Conservation (phyloP, 2,329 filamentous ascomycete species). For the Aureobasidium leucospermi region DNA sequence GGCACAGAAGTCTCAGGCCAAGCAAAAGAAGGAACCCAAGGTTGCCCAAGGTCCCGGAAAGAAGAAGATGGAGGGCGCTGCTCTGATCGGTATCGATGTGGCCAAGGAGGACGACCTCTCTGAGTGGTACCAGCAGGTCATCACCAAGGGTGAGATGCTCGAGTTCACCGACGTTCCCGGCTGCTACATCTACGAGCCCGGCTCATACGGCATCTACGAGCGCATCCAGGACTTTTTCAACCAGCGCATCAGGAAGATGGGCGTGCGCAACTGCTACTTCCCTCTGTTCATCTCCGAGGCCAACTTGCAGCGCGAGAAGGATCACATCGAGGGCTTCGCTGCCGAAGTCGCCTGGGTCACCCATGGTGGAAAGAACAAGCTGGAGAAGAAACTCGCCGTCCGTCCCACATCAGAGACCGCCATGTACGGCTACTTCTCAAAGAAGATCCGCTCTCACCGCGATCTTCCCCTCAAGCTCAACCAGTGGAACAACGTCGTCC, state of each 20-base stretch:
- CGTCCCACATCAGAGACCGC: constrained; percentile 67
- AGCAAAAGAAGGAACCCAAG: constrained; percentile 18
- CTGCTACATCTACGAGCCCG: constrained; percentile 83
- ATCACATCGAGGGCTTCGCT: constrained; percentile 97
- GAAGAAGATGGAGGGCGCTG: constrained; percentile 49
- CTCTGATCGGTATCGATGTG: constrained; percentile 79
- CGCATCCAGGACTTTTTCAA: constrained; percentile 54
- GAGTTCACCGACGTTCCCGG: constrained; percentile 98
- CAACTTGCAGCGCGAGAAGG: constrained; percentile 80
- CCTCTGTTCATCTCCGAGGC: constrained; percentile 92
- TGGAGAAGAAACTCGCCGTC: constrained; percentile 71
- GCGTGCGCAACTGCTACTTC: constrained; percentile 93
- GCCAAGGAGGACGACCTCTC: constrained; percentile 81
- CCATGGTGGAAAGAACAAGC: constrained; percentile 81
- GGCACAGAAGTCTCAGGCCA: constrained; percentile 21
- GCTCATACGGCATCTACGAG: constrained; percentile 62
- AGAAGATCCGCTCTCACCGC: constrained; percentile 94
- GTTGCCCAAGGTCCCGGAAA: constrained; percentile 18
- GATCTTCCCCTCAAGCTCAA: constrained; percentile 91
- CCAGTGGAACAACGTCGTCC: constrained; percentile 94
- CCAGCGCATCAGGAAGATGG: constrained; percentile 74
- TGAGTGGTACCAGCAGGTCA: constrained; percentile 95
- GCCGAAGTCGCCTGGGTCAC: constrained; percentile 87
- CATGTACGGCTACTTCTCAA: constrained; percentile 94
- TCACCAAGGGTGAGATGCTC: constrained; percentile 94